Evolutionary conservation across 116 monocot genomes (phyloP).

Genomic region (Iris pallida): DNA sequence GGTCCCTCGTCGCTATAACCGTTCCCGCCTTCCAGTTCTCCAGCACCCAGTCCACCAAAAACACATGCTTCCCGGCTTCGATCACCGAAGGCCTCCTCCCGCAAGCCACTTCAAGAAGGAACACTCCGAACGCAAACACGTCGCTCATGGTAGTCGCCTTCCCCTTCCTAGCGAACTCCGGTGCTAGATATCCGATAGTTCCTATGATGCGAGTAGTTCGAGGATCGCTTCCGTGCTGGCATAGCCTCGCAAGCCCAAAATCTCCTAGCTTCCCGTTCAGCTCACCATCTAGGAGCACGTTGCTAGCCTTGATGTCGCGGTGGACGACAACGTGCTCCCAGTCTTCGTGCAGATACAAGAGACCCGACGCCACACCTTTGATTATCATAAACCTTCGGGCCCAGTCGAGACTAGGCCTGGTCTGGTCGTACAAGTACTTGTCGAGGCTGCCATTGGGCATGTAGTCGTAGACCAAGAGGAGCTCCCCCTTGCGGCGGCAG

Average conservation of each 20-base stretch:
- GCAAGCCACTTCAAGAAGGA: slow-evolving; percentile 24
- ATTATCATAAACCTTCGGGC: slow-evolving; percentile 17
- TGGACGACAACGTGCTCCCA: slow-evolving; percentile 26
- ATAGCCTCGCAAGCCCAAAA: slow-evolving; percentile 10
- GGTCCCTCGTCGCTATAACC: slow-evolving; percentile 8
- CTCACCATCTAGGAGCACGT: slow-evolving; percentile 9
- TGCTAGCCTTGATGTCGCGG: slow-evolving; percentile 19
- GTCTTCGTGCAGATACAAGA: slow-evolving; percentile 31
- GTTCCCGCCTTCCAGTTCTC: slow-evolving; percentile 1
- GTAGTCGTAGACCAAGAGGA: slow-evolving; percentile 21
- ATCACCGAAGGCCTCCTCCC: slow-evolving; percentile 16
- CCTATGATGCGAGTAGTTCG: slow-evolving; percentile 10
- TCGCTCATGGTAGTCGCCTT: slow-evolving; percentile 15
- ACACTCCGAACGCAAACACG: slow-evolving; percentile 16
- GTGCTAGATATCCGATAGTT: slow-evolving; percentile 13
- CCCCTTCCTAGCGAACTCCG: slow-evolving; percentile 16
- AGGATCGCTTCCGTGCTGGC: slow-evolving; percentile 5
- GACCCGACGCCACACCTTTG: slow-evolving; percentile 17
- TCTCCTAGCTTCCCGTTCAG: slow-evolving; percentile 14
- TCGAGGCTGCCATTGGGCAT: slow-evolving; percentile 30
- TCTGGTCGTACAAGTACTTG: neutral
- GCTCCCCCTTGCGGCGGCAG: neutral
- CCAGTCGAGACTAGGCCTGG: neutral
- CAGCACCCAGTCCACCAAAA: slow-evolving; percentile 19
- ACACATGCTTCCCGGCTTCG: neutral